Percentiles rank a stretch among this genome's conserved stretches.
Conservation (phyloP, 192 early-diverging fungal genomes). For the Backusella westeae region DNA sequence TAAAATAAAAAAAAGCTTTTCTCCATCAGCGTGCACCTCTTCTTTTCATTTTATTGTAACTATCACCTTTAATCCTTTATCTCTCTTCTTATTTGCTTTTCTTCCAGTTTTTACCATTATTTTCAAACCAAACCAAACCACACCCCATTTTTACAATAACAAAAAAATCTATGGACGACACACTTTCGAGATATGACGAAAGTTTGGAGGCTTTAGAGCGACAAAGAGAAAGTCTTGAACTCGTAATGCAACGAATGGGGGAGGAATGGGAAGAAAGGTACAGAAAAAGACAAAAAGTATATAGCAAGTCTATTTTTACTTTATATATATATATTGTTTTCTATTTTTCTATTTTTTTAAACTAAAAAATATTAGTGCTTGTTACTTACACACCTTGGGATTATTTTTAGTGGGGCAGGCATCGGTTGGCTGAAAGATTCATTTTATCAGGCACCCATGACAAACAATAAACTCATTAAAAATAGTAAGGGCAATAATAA, state of each 20-base stretch:
- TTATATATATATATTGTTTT: not conserved
- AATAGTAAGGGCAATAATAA: not conserved
- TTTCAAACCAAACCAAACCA: not conserved
- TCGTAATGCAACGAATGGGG: constrained; percentile 34
- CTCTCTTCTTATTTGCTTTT: not conserved
- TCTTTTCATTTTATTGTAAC: not conserved
- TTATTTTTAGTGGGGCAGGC: constrained; percentile 32
- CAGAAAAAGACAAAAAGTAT: not conserved
- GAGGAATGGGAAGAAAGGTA: constrained; percentile 42
- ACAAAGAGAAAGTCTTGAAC: constrained; percentile 27
- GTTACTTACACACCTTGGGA: not conserved
- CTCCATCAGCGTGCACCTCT: not conserved
- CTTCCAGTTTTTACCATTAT: not conserved
- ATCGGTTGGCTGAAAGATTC: constrained; percentile 33
- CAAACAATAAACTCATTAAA: constrained; percentile 1
- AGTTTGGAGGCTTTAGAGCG: constrained; percentile 29
- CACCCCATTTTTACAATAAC: not conserved
- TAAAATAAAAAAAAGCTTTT: not conserved
- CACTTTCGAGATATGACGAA: constrained; percentile 31
- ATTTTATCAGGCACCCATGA: not conserved
- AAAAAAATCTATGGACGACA: constrained; percentile 6
- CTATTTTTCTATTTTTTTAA: not conserved
- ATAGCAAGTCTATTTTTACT: not conserved
- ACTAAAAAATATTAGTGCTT: not conserved
- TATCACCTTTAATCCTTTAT: not conserved